These are phyloP conservation scores for Jamesozyma hellenica DNA, from an alignment of 805 yeast genomes.

Conservation along the genomic window DNA sequence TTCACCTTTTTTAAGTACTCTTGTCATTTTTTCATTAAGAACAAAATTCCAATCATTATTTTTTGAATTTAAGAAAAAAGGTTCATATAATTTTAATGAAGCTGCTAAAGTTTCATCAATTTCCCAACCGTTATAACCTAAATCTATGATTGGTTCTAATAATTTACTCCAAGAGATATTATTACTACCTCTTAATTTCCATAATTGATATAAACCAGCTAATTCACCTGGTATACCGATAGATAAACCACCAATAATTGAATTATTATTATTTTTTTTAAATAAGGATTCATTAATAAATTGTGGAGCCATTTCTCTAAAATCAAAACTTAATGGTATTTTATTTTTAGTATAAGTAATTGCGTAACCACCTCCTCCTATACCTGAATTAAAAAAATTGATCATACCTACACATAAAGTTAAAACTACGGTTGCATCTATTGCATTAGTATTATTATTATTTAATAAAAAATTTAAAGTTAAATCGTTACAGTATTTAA, in stretches of 20 bases:
- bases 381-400: slow-evolving; percentile 76
- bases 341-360: slow-evolving; percentile 33
- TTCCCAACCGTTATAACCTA: slow-evolving; percentile 57
- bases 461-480: slow-evolving; percentile 21
- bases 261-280: too few relatives aligned
- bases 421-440: slow-evolving; percentile 85
- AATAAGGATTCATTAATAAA: too few relatives aligned
- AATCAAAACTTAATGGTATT: slow-evolving; percentile 59
- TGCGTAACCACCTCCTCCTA: slow-evolving; percentile 88
- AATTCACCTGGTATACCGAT: slow-evolving; percentile 87
- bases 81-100: slow-evolving; percentile 34
- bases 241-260: slow-evolving; percentile 73
- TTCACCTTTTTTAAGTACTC: slow-evolving; percentile 48
- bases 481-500: slow-evolving; percentile 28
- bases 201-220: slow-evolving; percentile 64
- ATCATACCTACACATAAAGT: slow-evolving; percentile 81
- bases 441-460: slow-evolving; percentile 58
- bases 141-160: slow-evolving; percentile 61
- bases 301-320: slow-evolving; percentile 80
- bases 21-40: slow-evolving; percentile 27
- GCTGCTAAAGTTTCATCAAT: slow-evolving; percentile 37
- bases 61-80: slow-evolving; percentile 22
- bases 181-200: slow-evolving; percentile 57
- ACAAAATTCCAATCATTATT: slow-evolving; percentile 51
- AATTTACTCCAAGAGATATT: slow-evolving; percentile 60